Evolutionary conservation across 345 rosid species (phyloP).

Genomic region (Gossypium raimondii): DNA sequence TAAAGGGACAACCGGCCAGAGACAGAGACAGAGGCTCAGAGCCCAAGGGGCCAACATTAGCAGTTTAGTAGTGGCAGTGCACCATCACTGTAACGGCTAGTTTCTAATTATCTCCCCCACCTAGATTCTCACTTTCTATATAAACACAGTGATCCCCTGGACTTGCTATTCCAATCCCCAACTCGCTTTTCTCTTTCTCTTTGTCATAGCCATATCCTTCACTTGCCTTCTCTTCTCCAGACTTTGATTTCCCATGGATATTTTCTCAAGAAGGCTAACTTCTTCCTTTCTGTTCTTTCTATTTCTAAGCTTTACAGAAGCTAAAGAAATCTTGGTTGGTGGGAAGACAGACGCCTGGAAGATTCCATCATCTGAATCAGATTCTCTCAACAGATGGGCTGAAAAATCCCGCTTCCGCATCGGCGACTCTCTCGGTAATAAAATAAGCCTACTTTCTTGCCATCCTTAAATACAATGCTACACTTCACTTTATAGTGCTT

Average conservation of each 20-base stretch:
- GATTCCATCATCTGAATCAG: constrained; percentile 59
- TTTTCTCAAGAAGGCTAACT: constrained; percentile 5
- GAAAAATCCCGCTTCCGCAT: constrained; percentile 50
- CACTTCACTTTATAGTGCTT: background rate
- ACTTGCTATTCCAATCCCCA: background rate
- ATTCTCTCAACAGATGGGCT: constrained; percentile 77
- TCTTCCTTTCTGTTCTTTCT: constrained; percentile 29
- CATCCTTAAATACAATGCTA: background rate
- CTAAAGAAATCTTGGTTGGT: constrained; percentile 49
- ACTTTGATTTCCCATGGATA: constrained; percentile 22
- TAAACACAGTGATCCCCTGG: constrained; percentile 10
- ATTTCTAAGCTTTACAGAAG: constrained; percentile 26
- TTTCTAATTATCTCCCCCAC: constrained; percentile 15
- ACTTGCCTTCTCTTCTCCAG: background rate
- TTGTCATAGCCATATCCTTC: background rate
- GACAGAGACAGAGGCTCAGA: background rate
- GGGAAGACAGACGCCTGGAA: constrained; percentile 53
- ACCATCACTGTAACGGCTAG: constrained; percentile 38
- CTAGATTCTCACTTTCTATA: background rate
- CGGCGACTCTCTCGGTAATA: constrained; percentile 59
- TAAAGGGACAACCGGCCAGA: background rate
- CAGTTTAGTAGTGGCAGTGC: background rate
- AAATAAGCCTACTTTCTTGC: background rate
- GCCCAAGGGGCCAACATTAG: constrained; percentile 9
- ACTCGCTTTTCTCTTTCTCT: background rate